These are phyloP conservation scores for Cotoneaster glaucophyllus DNA, from an alignment of 306 rosid genomes.

Conservation along the genomic window DNA sequence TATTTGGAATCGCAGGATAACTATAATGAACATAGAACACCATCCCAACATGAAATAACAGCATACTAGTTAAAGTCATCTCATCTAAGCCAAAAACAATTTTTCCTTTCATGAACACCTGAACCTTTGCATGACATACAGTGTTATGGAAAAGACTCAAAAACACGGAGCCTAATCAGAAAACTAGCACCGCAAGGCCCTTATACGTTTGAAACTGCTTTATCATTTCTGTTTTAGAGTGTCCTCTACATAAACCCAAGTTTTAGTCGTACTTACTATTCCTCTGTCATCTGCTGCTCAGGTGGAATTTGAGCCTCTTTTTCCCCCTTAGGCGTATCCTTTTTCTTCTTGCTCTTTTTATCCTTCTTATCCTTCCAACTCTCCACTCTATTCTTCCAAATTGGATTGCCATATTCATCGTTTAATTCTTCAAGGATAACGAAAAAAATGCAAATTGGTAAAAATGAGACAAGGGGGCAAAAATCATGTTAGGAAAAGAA, in stretches of 20 bases:
- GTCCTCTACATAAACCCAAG: not conserved
- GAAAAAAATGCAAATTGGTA: not conserved
- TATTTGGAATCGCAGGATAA: not conserved
- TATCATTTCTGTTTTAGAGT: not conserved
- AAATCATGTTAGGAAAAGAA: conserved; percentile 4
- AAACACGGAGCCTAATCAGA: not conserved
- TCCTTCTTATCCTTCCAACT: conserved; percentile 98
- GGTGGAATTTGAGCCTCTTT: conserved; percentile 54
- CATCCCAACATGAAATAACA: not conserved
- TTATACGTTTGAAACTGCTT: not conserved
- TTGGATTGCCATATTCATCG: conserved; percentile 89
- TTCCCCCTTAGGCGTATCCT: conserved; percentile 42
- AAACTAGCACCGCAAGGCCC: not conserved
- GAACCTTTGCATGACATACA: not conserved
- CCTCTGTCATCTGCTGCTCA: conserved; percentile 78
- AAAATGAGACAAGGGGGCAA: conserved; percentile 16
- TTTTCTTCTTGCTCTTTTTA: conserved; percentile 83
- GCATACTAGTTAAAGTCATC: not conserved
- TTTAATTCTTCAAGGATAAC: conserved; percentile 53
- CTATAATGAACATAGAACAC: not conserved
- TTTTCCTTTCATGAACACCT: not conserved
- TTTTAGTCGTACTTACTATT: conserved; percentile 43
- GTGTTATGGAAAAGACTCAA: not conserved
- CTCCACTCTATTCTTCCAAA: conserved; percentile 96
- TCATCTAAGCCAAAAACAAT: not conserved